phyloP scores from a whole-genome alignment of 495 filamentous ascomycete genomes.

The Xylaria telfairii region DNA sequence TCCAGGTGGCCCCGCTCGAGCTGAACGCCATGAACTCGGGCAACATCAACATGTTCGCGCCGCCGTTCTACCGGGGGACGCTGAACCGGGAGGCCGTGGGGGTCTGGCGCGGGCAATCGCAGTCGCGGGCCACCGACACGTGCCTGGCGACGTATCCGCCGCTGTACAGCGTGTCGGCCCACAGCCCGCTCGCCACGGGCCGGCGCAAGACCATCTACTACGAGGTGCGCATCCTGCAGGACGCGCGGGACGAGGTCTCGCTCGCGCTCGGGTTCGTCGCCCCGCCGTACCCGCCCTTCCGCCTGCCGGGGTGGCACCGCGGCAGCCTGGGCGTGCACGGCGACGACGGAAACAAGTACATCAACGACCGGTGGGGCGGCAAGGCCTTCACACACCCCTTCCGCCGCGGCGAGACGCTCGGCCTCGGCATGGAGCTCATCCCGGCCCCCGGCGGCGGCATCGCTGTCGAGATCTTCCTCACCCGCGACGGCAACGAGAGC shows the following conservation, averaged over 20 bases:
- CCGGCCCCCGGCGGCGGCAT: conserved; percentile 42
- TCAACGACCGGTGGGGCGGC: conserved; percentile 87
- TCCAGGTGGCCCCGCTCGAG: conserved; percentile 51
- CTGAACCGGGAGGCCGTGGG: conserved; percentile 46
- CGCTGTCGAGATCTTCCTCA: conserved; percentile 76
- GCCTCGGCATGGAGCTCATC: conserved; percentile 72
- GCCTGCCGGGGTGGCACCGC: conserved; percentile 90
- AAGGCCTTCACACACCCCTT: conserved; percentile 68
- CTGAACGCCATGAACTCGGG: conserved; percentile 38
- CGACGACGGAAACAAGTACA: conserved; percentile 86
- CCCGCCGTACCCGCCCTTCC: conserved; percentile 84
- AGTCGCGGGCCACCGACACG: conserved; percentile 49
- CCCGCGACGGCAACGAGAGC: conserved; percentile 66
- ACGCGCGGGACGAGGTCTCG: conserved; percentile 58
- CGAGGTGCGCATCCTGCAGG: conserved; percentile 66
- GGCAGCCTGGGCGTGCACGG: conserved; percentile 86
- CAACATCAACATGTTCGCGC: conserved; percentile 45
- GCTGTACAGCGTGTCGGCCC: conserved; percentile 70
- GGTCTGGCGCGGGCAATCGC: conserved; percentile 49
- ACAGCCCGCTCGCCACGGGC: conserved; percentile 69
- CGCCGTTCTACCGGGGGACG: conserved; percentile 40
- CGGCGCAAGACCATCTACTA: conserved; percentile 73
- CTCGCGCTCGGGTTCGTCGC: conserved; percentile 81
- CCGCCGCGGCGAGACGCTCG: conserved; percentile 51
- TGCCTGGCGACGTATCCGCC: conserved; percentile 73